Percentiles rank a stretch among this genome's conserved stretches.
Evolutionary conservation across 306 rosid genomes (phyloP).

Genomic region (Gastrolobium villosum): DNA sequence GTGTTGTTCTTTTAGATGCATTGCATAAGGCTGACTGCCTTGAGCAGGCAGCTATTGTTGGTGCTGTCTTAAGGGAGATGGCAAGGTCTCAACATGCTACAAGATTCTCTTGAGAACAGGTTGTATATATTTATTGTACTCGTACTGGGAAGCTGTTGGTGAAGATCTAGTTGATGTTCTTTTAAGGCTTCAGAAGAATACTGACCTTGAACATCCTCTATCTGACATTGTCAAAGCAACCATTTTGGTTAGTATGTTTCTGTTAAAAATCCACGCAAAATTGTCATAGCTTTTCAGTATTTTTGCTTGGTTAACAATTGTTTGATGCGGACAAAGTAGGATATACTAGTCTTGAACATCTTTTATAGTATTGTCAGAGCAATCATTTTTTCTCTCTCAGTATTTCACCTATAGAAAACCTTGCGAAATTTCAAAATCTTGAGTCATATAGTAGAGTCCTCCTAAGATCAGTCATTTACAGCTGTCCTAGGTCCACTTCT

Average conservation of each 20-base stretch:
- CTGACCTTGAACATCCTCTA: conserved; percentile 38
- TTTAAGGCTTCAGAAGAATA: conserved; percentile 45
- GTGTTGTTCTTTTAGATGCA: too few species aligned
- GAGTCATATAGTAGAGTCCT: too few species aligned
- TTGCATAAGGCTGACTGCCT: too few species aligned
- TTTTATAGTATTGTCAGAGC: conserved; percentile 7
- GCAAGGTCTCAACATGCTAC: too few species aligned
- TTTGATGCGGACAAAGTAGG: neutral
- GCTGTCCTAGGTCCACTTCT: too few species aligned
- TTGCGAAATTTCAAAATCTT: neutral
- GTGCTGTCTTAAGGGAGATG: too few species aligned
- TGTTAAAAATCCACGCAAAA: neutral
- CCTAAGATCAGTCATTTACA: too few species aligned
- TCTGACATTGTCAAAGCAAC: conserved; percentile 47
- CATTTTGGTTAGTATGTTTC: conserved; percentile 36
- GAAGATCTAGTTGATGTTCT: conserved; percentile 52
- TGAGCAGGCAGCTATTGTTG: too few species aligned
- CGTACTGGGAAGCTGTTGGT: neutral
- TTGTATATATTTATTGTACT: neutral
- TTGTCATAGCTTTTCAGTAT: too few species aligned
- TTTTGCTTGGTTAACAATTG: neutral
- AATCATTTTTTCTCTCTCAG: neutral
- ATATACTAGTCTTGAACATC: neutral
- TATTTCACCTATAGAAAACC: neutral
- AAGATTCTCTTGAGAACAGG: too few species aligned